Conservation (phyloP, 2,329 filamentous ascomycete species). For the Cryphonectria carpinicola region DNA sequence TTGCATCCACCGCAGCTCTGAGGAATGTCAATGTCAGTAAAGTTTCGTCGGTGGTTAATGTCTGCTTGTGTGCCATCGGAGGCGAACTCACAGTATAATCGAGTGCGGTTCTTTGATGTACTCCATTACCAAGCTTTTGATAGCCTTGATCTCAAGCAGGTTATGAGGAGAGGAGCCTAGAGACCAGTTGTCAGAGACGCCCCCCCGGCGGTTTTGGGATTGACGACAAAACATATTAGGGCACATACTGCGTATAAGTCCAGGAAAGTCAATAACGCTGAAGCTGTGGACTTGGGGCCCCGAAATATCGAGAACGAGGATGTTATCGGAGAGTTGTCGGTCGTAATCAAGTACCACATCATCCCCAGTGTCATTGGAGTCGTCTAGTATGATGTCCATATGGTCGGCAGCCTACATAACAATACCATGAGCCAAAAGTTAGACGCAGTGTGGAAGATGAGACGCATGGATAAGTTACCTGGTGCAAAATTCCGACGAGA, state of each 20-base stretch:
- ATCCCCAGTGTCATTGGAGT: neutral
- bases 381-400: neutral
- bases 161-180: neutral
- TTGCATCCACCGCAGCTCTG: neutral
- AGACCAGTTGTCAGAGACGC: neutral
- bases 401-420: neutral
- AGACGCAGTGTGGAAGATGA: neutral
- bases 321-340: slow-evolving; percentile 23
- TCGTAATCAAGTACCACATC: neutral
- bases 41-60: neutral
- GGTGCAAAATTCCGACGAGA: neutral
- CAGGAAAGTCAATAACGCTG: slow-evolving; percentile 27
- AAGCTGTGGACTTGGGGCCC: slow-evolving; percentile 25
- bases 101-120: neutral
- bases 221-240: neutral
- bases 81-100: neutral
- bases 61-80: neutral
- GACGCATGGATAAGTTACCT: neutral
- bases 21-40: neutral
- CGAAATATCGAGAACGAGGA: slow-evolving; percentile 24
- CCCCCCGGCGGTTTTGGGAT: neutral
- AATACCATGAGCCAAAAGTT: neutral
- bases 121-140: neutral
- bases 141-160: neutral
- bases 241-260: slow-evolving; percentile 2